Evolutionary conservation across 495 filamentous ascomycete species (phyloP), one percentile per base, ranked within the genome.

Genomic region (Talaromyces proteolyticus): DNA sequence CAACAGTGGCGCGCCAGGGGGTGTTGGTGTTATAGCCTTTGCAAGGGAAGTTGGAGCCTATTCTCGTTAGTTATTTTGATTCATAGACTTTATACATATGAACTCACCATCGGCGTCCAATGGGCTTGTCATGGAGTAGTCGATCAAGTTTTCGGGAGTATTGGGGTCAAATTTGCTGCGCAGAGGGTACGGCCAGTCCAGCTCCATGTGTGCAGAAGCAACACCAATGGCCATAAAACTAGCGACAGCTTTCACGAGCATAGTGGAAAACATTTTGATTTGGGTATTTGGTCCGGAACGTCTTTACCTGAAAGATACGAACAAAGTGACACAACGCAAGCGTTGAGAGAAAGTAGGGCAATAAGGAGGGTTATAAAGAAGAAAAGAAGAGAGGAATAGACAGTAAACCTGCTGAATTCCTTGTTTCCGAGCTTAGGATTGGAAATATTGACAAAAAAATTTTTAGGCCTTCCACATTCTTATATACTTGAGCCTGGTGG

Each of bases 41-140:
- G 75, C 88, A 92, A 0, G 88, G 88, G 57, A 76, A 93, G 64
- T 91, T 73, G 26, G 49, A 58, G 4, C 82, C 81, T 55, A 47
- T 5, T 14, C 6, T 7, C 38, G 14, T 37, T 40, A 44, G n/a
- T 10, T 20, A 23, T 16, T 10, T 12, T 45, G 7, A 23, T n/a
- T 20, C 10, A 16, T 6, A 36, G 12, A 6, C 8, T 18, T 3
- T 19, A 38, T 40, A 10, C 8, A 22, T 6, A 18, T 11, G 16
- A 16, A 37, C 24, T 7, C 47, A 55, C 53, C 53, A 12, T 44
- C 38, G 7, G 34, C 24, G 17, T 26, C 7, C 1, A 55, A 36
- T 6, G 53, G 53, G 22, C 36, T 47, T 4, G 49, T 52, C 49
- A 52, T 52, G 23, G 43, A 47, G 22, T 55, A 55, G 39, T 55